Base-by-base conservation (phyloP, 805 yeast genomes). In the Ogataea parapolymorpha region DNA sequence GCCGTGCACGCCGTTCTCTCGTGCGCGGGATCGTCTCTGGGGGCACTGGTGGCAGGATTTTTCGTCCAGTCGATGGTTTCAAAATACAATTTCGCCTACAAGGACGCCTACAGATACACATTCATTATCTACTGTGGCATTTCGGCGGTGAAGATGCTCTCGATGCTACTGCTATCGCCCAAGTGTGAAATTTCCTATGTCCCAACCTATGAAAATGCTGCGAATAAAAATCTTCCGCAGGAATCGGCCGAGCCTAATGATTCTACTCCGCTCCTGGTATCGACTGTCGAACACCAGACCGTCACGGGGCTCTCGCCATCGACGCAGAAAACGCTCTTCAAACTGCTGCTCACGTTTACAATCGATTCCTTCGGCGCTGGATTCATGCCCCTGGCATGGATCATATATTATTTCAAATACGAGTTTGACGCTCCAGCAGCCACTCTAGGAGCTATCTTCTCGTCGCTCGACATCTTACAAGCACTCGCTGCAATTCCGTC, bases 351-450 rank as follows among this genome's bases (percentile, higher is more conserved):
- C 6, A 71, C 82, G 13, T 90, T 89, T 56, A 85, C 86, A 80
- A 56, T 86, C 23, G 97, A 89, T 61, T 87, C 96, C 2, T 71
- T 89, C 36, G 96, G 95, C 0, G 80, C 79, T 48, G 96, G 96
- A 1, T 84, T 89, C 61, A 84, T 88, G 88, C 81, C 95, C 2
- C 70, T 80, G 32, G 83, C 95, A 1, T 90, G 96, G 96, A 72
- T 84, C 31, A 87, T 88, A 28, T 89, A 82, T 58, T 89, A 85
- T 62, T 82, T 86, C 67, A 75, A 79, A 41, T 72, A 71, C 26
- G 61, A 67, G 11, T 88, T 82, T 51, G 49, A 59, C 2, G 62
- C 78, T 22, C 60, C 79, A 1, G 79, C 89, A 3, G 64, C 80
- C 0, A 61, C 71, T 0, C 63, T 88, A 33, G 96, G 96, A 5